phyloP scores from a whole-genome alignment of 805 yeast genomes.

The Zygosaccharomyces bailii region DNA sequence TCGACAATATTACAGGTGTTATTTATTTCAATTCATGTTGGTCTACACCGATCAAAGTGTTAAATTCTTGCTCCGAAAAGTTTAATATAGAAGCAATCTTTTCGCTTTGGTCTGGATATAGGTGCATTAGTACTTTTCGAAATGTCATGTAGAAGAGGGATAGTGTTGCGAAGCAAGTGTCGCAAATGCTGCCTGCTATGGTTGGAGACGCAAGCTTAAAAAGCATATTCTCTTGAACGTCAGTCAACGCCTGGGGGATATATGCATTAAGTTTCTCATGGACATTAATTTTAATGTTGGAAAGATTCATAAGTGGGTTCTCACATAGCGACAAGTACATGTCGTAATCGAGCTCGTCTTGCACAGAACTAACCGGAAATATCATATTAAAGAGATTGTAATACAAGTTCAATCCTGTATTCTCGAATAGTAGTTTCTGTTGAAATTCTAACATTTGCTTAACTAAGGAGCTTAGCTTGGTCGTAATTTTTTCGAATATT shows the following conservation, averaged over 20 bases:
- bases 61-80: conserved; percentile 45
- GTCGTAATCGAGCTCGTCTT: conserved; percentile 55
- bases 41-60: conserved; percentile 70
- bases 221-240: conserved; percentile 52
- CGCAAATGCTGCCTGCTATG: conserved; percentile 53
- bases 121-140: conserved; percentile 34
- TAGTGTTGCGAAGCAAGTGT: conserved; percentile 47
- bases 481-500: conserved; percentile 28
- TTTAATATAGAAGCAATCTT: conserved; percentile 25
- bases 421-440: conserved; percentile 45
- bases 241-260: conserved; percentile 59
- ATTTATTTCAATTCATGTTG: conserved; percentile 20
- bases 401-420: conserved; percentile 55
- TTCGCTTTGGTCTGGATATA: conserved; percentile 35
- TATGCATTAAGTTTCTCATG: conserved; percentile 41
- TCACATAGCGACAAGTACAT: conserved; percentile 64
- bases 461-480: conserved; percentile 32
- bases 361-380: conserved; percentile 51
- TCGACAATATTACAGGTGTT: neutral
- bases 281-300: conserved; percentile 43
- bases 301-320: conserved; percentile 47
- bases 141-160: conserved; percentile 41
- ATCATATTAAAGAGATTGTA: conserved; percentile 68
- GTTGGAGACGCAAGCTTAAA: conserved; percentile 62
- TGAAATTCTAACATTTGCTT: conserved; percentile 43